Percentiles rank a stretch among this genome's conserved stretches.
Evolutionary conservation across 306 rosid genomes (phyloP).

Genomic region (Acacia crassicarpa): DNA sequence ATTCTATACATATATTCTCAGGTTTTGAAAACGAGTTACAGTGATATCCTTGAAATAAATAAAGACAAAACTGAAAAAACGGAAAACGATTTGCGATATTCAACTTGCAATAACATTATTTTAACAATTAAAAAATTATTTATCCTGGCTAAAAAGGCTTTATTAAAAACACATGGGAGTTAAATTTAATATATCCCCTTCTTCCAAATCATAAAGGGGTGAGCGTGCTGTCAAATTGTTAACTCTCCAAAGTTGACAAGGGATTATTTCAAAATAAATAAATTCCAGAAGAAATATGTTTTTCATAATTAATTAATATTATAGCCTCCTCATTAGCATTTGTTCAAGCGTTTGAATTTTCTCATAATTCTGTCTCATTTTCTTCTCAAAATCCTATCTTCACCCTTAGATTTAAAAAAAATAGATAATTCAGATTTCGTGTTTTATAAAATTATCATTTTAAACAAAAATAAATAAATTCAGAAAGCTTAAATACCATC

Average conservation of each 20-base stretch:
- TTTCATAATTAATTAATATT: too few relatives aligned
- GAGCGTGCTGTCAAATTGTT: not conserved
- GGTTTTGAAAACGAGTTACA: constrained; percentile 31
- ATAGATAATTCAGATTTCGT: too few relatives aligned
- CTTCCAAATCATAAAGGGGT: constrained; percentile 22
- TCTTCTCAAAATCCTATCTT: too few relatives aligned
- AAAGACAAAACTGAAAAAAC: not conserved
- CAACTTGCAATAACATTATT: constrained; percentile 24
- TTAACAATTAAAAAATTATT: constrained; percentile 26
- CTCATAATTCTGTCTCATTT: too few relatives aligned
- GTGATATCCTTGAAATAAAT: not conserved
- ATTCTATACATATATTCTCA: constrained; percentile 26
- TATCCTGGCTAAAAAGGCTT: constrained; percentile 18
- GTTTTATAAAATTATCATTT: too few relatives aligned
- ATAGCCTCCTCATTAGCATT: too few relatives aligned
- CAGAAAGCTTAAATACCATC: too few relatives aligned
- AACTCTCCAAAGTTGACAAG: constrained; percentile 31
- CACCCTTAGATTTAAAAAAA: too few relatives aligned
- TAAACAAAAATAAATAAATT: too few relatives aligned
- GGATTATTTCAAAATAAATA: constrained; percentile 24
- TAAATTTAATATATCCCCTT: constrained; percentile 27
- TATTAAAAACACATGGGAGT: constrained; percentile 29
- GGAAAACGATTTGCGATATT: constrained; percentile 32
- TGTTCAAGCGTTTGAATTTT: too few relatives aligned
- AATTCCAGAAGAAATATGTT: not conserved